Evolutionary conservation across 805 yeast species (phyloP).

Genomic region (Candida sphagnicola): DNA sequence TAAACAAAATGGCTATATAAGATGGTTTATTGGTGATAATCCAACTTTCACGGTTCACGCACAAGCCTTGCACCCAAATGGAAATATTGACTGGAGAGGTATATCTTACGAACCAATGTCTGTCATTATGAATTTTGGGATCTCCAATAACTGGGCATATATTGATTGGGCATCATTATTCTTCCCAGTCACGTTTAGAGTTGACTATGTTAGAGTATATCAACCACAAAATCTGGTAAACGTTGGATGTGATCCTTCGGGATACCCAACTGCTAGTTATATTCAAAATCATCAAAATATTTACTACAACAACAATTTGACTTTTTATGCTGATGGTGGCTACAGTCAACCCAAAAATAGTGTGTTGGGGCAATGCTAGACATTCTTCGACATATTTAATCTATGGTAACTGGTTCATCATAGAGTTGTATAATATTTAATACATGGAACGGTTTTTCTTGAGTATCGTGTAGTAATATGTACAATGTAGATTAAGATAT

Average conservation of each 20-base stretch:
- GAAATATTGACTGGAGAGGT: conserved; percentile 80
- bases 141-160: conserved; percentile 91
- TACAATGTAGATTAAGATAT: too few species aligned
- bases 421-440: background rate
- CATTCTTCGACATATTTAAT: too few species aligned
- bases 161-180: conserved; percentile 80
- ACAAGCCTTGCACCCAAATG: conserved; percentile 79
- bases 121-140: conserved; percentile 78
- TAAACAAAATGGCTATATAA: conserved; percentile 61
- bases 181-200: conserved; percentile 72
- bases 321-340: conserved; percentile 75
- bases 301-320: conserved; percentile 63
- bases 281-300: conserved; percentile 67
- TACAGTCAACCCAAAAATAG: conserved; percentile 43
- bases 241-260: conserved; percentile 81
- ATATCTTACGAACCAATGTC: conserved; percentile 93
- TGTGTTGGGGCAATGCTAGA: conserved; percentile 11
- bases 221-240: conserved; percentile 66
- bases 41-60: conserved; percentile 75
- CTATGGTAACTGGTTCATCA: conserved; percentile 1
- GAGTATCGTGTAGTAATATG: too few species aligned
- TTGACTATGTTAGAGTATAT: conserved; percentile 88
- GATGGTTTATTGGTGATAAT: conserved; percentile 80
- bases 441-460: too few species aligned
- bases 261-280: conserved; percentile 81